Conservation (phyloP, 768 basidiomycete species). For the Amanita polypyramis region DNA sequence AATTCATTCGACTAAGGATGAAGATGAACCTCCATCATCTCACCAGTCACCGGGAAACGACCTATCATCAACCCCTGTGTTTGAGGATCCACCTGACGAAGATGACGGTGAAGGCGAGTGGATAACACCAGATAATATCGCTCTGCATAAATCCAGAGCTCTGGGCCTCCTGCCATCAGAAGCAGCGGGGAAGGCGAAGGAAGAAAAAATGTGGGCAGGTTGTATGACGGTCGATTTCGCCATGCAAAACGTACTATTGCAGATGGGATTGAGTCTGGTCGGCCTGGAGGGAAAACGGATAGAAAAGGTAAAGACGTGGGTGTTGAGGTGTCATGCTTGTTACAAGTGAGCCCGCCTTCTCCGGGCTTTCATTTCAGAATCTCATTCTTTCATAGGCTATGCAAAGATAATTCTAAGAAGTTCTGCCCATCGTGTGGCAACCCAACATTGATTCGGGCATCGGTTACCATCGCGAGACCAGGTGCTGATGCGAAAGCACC, state of each 20-base stretch:
- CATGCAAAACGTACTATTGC: conserved; percentile 94
- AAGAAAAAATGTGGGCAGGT: conserved; percentile 44
- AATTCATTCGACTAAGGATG: conserved; percentile 24
- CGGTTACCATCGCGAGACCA: conserved; percentile 74
- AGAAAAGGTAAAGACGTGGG: conserved; percentile 89
- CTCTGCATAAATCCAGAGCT: conserved; percentile 77
- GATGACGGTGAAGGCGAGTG: conserved; percentile 91
- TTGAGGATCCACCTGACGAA: conserved; percentile 66
- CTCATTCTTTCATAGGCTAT: conserved; percentile 47
- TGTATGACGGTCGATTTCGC: conserved; percentile 99
- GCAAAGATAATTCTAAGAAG: conserved; percentile 88
- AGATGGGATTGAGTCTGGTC: conserved; percentile 87
- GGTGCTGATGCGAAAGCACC: conserved; percentile 50
- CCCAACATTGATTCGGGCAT: conserved; percentile 80
- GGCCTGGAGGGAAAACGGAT: conserved; percentile 88
- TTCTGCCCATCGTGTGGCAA: conserved; percentile 99
- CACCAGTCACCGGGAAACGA: conserved; percentile 7
- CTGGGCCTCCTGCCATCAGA: conserved; percentile 67
- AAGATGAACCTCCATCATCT: conserved; percentile 11
- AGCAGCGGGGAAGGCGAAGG: conserved; percentile 20
- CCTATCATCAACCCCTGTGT: conserved; percentile 31
- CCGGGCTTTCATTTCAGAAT: not conserved
- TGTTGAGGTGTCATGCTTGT: conserved; percentile 94
- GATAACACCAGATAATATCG: conserved; percentile 90
- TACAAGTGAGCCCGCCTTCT: conserved; percentile 73